A percentile compares a stretch with the other conserved stretches of the same genome.
These are phyloP conservation scores for Penicillium nucicola DNA, from an alignment of 495 filamentous ascomycete genomes.

Conservation along the genomic window DNA sequence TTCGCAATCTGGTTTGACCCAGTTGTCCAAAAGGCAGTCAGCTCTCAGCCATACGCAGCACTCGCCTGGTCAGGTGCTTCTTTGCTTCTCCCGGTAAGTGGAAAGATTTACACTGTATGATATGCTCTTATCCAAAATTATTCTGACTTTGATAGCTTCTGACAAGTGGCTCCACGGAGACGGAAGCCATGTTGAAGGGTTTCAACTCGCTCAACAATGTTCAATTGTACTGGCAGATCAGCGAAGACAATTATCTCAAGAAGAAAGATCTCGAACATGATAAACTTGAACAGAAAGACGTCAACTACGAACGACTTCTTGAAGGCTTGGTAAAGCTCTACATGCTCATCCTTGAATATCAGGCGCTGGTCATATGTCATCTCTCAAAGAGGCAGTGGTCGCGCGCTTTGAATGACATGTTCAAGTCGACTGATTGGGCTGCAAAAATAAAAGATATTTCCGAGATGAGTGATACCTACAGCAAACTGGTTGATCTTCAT, in stretches of 20 bases:
- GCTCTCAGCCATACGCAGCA: not conserved
- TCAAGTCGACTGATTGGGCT: constrained; percentile 12
- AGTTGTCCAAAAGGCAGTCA: not conserved
- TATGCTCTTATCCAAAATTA: not conserved
- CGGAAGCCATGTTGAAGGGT: constrained; percentile 3
- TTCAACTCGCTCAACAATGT: not conserved
- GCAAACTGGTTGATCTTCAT: not conserved
- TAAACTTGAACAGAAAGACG: not conserved
- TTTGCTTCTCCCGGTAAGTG: not conserved
- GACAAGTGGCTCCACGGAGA: not conserved
- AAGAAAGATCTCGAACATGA: not conserved
- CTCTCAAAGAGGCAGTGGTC: constrained; percentile 23
- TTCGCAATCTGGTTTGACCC: not conserved
- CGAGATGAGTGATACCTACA: not conserved
- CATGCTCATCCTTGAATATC: constrained; percentile 31
- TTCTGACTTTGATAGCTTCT: not conserved
- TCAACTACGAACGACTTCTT: not conserved
- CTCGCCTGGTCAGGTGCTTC: not conserved
- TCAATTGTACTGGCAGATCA: constrained; percentile 1
- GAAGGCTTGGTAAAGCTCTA: constrained; percentile 13
- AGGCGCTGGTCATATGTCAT: constrained; percentile 29
- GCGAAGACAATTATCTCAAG: not conserved
- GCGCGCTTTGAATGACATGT: constrained; percentile 22
- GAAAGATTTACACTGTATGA: no score
- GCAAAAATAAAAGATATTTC: constrained; percentile 14